Evolutionary conservation across 2,329 filamentous ascomycete species (phyloP).

Genomic region (Venturia asperata): DNA sequence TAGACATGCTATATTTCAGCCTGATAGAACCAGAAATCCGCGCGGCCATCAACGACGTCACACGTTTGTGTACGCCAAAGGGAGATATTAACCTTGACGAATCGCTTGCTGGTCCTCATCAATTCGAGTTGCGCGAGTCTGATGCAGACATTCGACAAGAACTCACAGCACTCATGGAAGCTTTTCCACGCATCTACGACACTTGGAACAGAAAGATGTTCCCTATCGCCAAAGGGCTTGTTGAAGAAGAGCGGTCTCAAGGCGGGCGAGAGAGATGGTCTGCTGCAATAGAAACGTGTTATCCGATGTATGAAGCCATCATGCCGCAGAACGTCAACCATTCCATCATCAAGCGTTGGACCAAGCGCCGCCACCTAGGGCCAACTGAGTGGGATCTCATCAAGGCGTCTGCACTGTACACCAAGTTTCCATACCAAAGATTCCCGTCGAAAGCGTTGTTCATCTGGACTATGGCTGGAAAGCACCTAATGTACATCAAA

Average conservation of each 20-base stretch:
- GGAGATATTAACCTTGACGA: neutral
- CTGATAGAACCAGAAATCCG: neutral
- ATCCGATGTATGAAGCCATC: constrained; percentile 24
- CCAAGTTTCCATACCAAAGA: neutral
- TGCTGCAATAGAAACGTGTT: constrained; percentile 21
- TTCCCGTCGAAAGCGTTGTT: neutral
- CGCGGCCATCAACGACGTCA: neutral
- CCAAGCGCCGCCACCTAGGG: constrained; percentile 21
- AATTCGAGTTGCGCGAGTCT: neutral
- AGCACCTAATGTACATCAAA: constrained; percentile 6
- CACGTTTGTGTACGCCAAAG: neutral
- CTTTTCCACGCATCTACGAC: neutral
- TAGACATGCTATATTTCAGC: neutral
- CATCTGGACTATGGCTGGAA: constrained; percentile 5
- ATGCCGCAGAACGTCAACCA: constrained; percentile 22
- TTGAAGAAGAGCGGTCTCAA: constrained; percentile 22
- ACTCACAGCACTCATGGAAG: neutral
- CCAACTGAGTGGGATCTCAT: constrained; percentile 37
- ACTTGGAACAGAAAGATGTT: neutral
- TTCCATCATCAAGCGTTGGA: constrained; percentile 19
- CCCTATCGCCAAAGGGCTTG: constrained; percentile 9
- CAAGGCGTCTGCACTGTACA: constrained; percentile 39
- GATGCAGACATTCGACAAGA: neutral
- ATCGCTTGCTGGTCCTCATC: neutral
- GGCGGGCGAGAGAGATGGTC: constrained; percentile 19